Evolutionary conservation across 768 basidiomycete genomes (phyloP).

Genomic region (Lentinula sp.): DNA sequence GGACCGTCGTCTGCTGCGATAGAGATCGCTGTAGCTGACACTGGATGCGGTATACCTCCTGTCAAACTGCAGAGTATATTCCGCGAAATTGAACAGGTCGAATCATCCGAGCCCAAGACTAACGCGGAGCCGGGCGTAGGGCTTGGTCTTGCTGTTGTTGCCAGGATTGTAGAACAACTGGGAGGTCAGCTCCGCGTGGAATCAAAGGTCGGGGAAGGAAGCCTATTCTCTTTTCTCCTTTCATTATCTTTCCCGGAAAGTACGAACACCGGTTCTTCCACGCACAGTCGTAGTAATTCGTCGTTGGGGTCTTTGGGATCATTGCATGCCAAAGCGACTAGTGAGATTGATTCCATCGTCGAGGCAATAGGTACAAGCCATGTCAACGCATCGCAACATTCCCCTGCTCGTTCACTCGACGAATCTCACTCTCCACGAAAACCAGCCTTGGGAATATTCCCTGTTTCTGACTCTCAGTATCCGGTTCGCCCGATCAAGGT

Average conservation of each 20-base stretch:
- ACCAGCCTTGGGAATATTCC: slow-evolving; percentile 14
- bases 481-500: slow-evolving; percentile 31
- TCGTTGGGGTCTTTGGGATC: slow-evolving; percentile 1
- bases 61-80: slow-evolving; percentile 72
- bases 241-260: slow-evolving; percentile 37
- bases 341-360: slow-evolving; percentile 41
- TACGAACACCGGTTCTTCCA: not conserved
- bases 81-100: slow-evolving; percentile 75
- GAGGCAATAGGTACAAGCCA: slow-evolving; percentile 38
- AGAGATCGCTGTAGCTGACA: slow-evolving; percentile 67
- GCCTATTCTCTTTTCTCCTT: slow-evolving; percentile 66
- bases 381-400: slow-evolving; percentile 8
- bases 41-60: slow-evolving; percentile 63
- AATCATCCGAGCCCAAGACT: slow-evolving; percentile 36
- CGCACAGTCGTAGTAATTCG: slow-evolving; percentile 1
- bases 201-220: slow-evolving; percentile 59
- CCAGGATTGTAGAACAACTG: slow-evolving; percentile 72
- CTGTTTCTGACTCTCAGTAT: slow-evolving; percentile 18
- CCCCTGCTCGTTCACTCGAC: not conserved
- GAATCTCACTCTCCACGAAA: not conserved
- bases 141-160: slow-evolving; percentile 75
- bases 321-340: not conserved
- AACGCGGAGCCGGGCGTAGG: slow-evolving; percentile 42
- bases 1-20: slow-evolving; percentile 44
- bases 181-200: slow-evolving; percentile 77